These are phyloP conservation scores for Boletellus sp. DNA, from an alignment of 768 basidiomycete species.

Conservation along the genomic window DNA sequence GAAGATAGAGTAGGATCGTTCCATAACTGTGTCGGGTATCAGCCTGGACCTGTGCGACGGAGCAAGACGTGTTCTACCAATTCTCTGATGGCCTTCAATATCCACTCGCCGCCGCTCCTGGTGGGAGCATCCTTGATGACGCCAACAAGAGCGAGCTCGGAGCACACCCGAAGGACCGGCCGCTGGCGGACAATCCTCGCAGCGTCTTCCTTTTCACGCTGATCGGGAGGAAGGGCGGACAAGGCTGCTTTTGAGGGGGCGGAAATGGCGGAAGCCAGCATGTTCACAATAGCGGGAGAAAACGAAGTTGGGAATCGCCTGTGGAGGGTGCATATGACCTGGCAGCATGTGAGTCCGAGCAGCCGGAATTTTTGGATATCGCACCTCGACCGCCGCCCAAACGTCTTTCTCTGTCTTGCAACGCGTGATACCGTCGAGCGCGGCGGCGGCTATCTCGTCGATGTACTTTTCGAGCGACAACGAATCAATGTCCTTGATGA, in stretches of 20 bases:
- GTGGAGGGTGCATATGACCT: conserved; percentile 89
- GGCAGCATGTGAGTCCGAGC: conserved; percentile 6
- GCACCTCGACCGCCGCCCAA: conserved; percentile 88
- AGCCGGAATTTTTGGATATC: conserved; percentile 12
- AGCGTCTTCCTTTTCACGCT: conserved; percentile 90
- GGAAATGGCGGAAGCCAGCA: conserved; percentile 54
- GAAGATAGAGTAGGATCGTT: conserved; percentile 86
- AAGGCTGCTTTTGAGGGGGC: conserved; percentile 57
- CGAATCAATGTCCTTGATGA: conserved; percentile 88
- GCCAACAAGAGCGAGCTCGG: conserved; percentile 87
- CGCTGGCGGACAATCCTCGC: conserved; percentile 77
- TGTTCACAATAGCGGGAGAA: conserved; percentile 63
- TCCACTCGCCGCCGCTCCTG: conserved; percentile 79
- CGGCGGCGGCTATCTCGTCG: conserved; percentile 87
- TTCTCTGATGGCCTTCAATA: conserved; percentile 84
- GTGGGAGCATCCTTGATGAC: conserved; percentile 70
- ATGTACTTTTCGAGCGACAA: conserved; percentile 93
- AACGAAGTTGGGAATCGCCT: conserved; percentile 80
- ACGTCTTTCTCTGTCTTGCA: conserved; percentile 94
- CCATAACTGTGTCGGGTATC: conserved; percentile 55
- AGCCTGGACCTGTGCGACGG: conserved; percentile 13
- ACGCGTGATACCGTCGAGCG: conserved; percentile 77
- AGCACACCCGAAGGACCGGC: conserved; percentile 79
- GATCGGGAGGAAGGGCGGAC: conserved; percentile 61
- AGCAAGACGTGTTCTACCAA: conserved; percentile 51